phyloP scores from a whole-genome alignment of 768 basidiomycete species.

The Scleroderma bovista region DNA sequence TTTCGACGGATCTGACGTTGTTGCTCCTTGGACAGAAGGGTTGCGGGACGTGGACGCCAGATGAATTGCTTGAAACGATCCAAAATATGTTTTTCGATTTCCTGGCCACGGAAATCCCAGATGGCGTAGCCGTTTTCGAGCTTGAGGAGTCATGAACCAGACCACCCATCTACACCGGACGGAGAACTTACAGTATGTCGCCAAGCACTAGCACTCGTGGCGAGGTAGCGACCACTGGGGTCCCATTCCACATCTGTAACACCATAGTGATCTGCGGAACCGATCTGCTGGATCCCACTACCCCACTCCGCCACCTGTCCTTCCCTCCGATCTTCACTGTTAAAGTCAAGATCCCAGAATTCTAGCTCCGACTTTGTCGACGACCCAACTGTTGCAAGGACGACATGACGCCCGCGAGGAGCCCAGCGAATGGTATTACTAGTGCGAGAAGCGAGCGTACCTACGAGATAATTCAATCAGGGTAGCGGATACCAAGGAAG shows the following conservation, averaged over 20 bases:
- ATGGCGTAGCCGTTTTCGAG: constrained; percentile 94
- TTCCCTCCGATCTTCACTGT: constrained; percentile 48
- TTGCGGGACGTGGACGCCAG: constrained; percentile 94
- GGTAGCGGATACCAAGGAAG: background rate
- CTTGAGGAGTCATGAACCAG: constrained; percentile 35
- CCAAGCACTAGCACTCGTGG: constrained; percentile 93
- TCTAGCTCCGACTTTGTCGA: constrained; percentile 95
- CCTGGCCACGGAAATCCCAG: constrained; percentile 98
- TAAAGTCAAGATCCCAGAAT: constrained; percentile 98
- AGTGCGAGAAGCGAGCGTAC: constrained; percentile 72
- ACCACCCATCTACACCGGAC: background rate
- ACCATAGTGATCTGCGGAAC: constrained; percentile 90
- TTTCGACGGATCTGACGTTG: constrained; percentile 84
- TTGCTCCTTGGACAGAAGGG: constrained; percentile 81
- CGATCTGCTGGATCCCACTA: constrained; percentile 77
- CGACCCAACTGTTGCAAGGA: constrained; percentile 93
- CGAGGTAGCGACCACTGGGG: constrained; percentile 89
- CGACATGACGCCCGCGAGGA: constrained; percentile 91
- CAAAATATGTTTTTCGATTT: constrained; percentile 79
- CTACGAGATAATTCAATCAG: constrained; percentile 33
- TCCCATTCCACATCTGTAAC: constrained; percentile 99
- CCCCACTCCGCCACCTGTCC: constrained; percentile 67
- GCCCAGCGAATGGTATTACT: constrained; percentile 97
- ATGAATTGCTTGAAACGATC: constrained; percentile 99
- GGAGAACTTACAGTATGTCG: constrained; percentile 69